Evolutionary conservation across 768 basidiomycete species (phyloP).

Genomic region (Mrakia gelida): DNA sequence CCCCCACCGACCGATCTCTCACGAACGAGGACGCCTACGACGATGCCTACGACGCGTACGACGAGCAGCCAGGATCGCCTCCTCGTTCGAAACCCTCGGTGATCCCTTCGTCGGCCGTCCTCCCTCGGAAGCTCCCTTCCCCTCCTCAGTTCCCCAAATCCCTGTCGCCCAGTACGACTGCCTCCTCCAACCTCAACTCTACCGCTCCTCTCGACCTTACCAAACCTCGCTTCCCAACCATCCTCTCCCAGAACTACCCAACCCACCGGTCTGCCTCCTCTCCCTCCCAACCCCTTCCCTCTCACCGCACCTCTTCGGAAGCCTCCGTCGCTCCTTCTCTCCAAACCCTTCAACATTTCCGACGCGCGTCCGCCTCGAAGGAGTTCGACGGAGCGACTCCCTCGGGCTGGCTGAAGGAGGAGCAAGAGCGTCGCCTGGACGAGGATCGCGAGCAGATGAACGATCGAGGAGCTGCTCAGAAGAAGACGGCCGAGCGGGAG

Average conservation of each 20-base stretch:
- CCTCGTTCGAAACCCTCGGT: background rate
- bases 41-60: conserved; percentile 13
- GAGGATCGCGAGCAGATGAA: background rate
- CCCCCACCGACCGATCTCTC: background rate
- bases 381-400: background rate
- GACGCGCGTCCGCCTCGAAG: background rate
- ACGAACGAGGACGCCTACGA: conserved; percentile 8
- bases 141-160: background rate
- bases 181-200: background rate
- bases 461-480: background rate
- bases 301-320: background rate
- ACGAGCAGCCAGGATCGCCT: background rate
- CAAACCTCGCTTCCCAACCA: conserved; percentile 4
- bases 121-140: background rate
- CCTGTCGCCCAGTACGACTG: background rate
- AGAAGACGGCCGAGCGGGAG: background rate
- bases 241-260: background rate
- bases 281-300: background rate
- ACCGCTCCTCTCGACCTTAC: background rate
- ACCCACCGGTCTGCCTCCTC: background rate
- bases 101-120: background rate
- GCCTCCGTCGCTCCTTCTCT: background rate
- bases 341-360: conserved; percentile 9
- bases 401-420: background rate
- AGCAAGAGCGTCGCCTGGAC: background rate